Base-by-base conservation (phyloP, 768 basidiomycete species). In the Boletus barrowsii region DNA sequence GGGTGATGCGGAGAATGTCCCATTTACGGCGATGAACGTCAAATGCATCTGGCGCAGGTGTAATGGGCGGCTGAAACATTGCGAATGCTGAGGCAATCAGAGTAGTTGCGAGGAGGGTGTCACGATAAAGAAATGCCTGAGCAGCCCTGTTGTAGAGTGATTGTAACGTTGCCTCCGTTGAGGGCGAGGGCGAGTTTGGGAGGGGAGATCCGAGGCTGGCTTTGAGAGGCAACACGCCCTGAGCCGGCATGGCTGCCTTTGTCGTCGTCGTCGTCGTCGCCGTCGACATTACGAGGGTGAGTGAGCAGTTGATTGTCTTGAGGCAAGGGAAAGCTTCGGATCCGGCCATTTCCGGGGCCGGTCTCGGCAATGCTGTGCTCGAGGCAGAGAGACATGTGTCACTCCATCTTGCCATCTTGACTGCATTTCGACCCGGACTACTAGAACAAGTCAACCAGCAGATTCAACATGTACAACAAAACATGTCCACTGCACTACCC, bases 1-100 rank as follows among this genome's bases (percentile, higher is more conserved):
- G 78, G 0, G 90, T 93, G 57, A 93, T 86, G 24, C 91, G 80
- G 8, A 93, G 83, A 52, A 93, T 83, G 63, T 93, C 90, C 91
- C 91, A 93, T 73, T 91, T 92, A 52, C 84, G 77, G 17, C 90
- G 82, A 45, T 76, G 73, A 20, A 79, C 72, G 51, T 78, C 74
- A 5, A 83, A 74, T 4, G 61, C 44, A 54, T 84, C 83, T 40
- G 62, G 59, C 0, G 51, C 51, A 7, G 61, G 66, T 7, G 54
- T 49, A 13, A 67, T 61, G 6, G 74, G 82, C 4, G 76, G 74
- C 15, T 66, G 76, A 57, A 93, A 63, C 32, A 88, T 69, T 10
- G 80, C 64, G 66, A 91, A 90, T 0, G 89, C 90, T 9, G 87
- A 82, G 41, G 79, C 73, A 26, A 92, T 66, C 33, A 92, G 75